Conservation (phyloP, 2,329 filamentous ascomycete genomes). For the Arthrobotrys pseudoclavata region DNA sequence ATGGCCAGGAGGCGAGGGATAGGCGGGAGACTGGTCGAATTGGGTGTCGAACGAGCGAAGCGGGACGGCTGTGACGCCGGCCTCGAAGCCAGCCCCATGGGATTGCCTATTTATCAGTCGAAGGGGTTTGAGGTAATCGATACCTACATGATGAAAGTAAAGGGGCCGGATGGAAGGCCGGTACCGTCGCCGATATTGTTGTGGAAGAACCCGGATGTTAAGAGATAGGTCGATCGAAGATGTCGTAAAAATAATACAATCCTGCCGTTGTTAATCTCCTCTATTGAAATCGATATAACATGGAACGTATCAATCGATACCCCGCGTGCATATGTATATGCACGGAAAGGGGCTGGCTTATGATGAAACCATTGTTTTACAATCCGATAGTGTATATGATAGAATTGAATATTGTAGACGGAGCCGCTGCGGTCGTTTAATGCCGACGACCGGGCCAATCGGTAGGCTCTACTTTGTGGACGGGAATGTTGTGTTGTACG, state of each 20-base stretch:
- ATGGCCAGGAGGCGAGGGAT: slow-evolving; percentile 45
- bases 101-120: slow-evolving; percentile 35
- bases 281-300: not conserved
- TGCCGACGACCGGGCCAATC: not conserved
- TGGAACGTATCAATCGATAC: not conserved
- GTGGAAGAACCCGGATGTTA: slow-evolving; percentile 48
- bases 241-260: no score
- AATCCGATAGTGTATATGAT: not conserved
- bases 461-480: no score
- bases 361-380: slow-evolving; percentile 10
- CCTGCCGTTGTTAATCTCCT: slow-evolving; percentile 4
- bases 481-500: slow-evolving; percentile 11
- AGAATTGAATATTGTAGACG: not conserved
- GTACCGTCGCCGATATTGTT: slow-evolving; percentile 41
- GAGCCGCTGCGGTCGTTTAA: no score
- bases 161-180: slow-evolving; percentile 30
- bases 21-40: slow-evolving; percentile 33
- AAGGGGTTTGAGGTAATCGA: slow-evolving; percentile 49
- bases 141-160: slow-evolving; percentile 28
- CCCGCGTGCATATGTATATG: slow-evolving; percentile 1
- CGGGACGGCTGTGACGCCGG: slow-evolving; percentile 55
- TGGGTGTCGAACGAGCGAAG: slow-evolving; percentile 41
- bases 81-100: slow-evolving; percentile 53
- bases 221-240: slow-evolving; percentile 10
- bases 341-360: not conserved